Evolutionary conservation across 108 stramenopile genomes (phyloP).

Genomic region (Aurantiochytrium sp.): DNA sequence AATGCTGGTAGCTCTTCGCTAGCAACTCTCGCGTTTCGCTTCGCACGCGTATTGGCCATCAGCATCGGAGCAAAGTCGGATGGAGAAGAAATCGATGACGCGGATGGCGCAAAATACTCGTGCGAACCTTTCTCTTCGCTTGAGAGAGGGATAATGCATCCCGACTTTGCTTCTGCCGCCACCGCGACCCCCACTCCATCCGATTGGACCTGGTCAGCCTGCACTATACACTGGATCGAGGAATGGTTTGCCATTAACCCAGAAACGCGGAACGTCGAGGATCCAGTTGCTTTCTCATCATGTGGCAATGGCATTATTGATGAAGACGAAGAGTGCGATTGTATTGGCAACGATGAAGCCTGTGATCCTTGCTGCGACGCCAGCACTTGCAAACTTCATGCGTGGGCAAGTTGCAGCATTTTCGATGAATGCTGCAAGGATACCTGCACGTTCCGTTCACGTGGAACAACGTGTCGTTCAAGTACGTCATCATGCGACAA

Average conservation of each 20-base stretch:
- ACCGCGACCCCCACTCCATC: no score
- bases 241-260: neutral
- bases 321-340: neutral
- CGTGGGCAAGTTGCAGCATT: neutral
- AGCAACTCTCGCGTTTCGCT: no score
- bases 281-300: neutral
- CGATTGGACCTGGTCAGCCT: neutral
- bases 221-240: neutral
- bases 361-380: neutral
- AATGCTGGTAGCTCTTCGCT: no score
- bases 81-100: no score
- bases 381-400: neutral
- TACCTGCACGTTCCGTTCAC: neutral
- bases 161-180: no score
- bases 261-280: neutral
- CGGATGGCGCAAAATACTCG: no score
- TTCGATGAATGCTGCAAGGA: neutral
- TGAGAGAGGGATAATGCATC: no score
- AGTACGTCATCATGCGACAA: neutral
- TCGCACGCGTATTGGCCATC: no score
- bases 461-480: neutral
- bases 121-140: no score
- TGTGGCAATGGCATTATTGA: neutral
- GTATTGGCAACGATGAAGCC: neutral
- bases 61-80: no score